Percentiles rank a stretch among this genome's conserved stretches.
Evolutionary conservation across 441 rosid species (phyloP).

Genomic region (Populus tomentosa): DNA sequence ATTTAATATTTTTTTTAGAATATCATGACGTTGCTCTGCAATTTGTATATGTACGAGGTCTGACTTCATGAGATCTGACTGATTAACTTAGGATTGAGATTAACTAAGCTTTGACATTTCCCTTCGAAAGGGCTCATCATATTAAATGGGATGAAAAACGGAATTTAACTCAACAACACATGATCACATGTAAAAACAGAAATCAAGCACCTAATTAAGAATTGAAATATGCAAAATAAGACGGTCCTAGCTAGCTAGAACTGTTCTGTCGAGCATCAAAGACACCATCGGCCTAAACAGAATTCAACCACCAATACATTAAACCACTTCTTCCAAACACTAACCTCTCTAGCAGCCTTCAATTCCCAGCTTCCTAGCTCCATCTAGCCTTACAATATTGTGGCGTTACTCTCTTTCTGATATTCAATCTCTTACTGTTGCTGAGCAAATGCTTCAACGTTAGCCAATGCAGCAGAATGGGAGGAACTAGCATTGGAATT

Average conservation of each 20-base stretch:
- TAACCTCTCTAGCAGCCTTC: conserved; percentile 3
- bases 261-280: too few relatives aligned
- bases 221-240: background rate
- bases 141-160: background rate
- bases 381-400: background rate
- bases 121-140: background rate
- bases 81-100: too few relatives aligned
- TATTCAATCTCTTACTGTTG: conserved; percentile 22
- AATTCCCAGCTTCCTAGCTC: background rate
- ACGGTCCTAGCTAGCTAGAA: background rate
- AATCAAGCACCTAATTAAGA: too few relatives aligned
- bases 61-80: too few relatives aligned
- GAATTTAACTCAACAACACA: background rate
- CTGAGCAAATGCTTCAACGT: conserved; percentile 29
- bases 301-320: background rate
- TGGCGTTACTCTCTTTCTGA: background rate
- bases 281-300: background rate
- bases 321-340: background rate
- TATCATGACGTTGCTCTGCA: too few relatives aligned
- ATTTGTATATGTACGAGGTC: too few relatives aligned
- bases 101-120: too few relatives aligned
- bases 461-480: conserved; percentile 22
- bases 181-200: too few relatives aligned
- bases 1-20: too few relatives aligned
- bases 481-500: conserved; percentile 23